These are phyloP conservation scores for Kodamaea arcana DNA, from an alignment of 1,139 yeast genomes.

Conservation along the genomic window DNA sequence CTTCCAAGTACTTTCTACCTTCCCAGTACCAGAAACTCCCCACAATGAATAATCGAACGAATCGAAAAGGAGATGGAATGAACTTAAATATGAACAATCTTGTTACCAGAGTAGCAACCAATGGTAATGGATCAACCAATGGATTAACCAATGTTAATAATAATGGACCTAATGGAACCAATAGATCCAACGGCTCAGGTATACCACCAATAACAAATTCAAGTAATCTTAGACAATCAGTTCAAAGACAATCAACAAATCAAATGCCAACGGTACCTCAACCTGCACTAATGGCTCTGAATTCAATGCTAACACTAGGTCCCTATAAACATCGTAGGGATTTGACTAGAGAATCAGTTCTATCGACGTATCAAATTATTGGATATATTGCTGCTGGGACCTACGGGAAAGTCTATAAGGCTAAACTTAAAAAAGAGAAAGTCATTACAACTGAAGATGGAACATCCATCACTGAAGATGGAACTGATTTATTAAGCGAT, in stretches of 20 bases:
- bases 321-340: constrained; percentile 77
- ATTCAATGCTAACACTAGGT: constrained; percentile 63
- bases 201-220: background rate
- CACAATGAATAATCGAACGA: constrained; percentile 3
- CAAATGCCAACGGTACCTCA: constrained; percentile 26
- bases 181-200: background rate
- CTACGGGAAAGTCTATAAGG: constrained; percentile 95
- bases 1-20: background rate
- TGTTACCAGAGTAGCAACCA: background rate
- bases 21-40: constrained; percentile 3
- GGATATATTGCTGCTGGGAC: constrained; percentile 99
- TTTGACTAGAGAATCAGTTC: constrained; percentile 61
- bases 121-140: constrained; percentile 1
- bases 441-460: constrained; percentile 5
- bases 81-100: constrained; percentile 4
- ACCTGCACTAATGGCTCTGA: constrained; percentile 60
- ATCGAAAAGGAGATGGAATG: constrained; percentile 1
- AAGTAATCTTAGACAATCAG: background rate
- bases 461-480: background rate
- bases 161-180: background rate
- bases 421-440: constrained; percentile 42
- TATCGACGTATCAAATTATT: constrained; percentile 76
- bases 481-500: background rate
- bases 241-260: constrained; percentile 5
- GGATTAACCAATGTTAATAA: background rate